These are phyloP conservation scores for Euphorbia neoarborescens DNA, from an alignment of 441 rosid species.

Conservation along the genomic window DNA sequence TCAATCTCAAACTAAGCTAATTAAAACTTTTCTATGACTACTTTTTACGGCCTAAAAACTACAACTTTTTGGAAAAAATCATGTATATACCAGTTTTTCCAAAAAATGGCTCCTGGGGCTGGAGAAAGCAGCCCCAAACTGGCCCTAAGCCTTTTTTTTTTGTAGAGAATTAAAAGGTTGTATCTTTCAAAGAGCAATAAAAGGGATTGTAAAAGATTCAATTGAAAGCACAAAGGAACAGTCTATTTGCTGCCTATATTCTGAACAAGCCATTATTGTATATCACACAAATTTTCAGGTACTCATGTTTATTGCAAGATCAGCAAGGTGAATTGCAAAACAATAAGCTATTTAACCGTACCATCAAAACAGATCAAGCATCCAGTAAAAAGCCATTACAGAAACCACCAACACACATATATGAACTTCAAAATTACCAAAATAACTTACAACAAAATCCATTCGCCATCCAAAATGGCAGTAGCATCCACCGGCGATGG, in stretches of 20 bases:
- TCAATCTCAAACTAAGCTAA: too few relatives aligned
- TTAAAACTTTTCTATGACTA: too few relatives aligned
- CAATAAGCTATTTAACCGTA: too few relatives aligned
- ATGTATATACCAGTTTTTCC: too few relatives aligned
- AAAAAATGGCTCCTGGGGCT: too few relatives aligned
- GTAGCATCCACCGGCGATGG: constrained; percentile 56
- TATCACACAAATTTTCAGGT: background rate
- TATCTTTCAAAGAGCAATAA: background rate
- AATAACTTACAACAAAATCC: constrained; percentile 75
- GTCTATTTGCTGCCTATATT: background rate
- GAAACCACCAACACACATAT: background rate
- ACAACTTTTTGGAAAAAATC: too few relatives aligned
- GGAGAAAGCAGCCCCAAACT: too few relatives aligned
- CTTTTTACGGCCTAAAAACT: too few relatives aligned
- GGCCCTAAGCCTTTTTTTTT: too few relatives aligned
- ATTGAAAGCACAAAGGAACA: background rate
- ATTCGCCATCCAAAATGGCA: constrained; percentile 68
- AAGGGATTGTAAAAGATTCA: too few relatives aligned
- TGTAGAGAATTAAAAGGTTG: background rate
- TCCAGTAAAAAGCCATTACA: background rate
- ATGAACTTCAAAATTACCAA: background rate
- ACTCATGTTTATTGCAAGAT: background rate
- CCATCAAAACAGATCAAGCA: background rate
- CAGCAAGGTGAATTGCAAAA: too few relatives aligned
- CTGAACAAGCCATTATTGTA: background rate